Percentiles rank a stretch among this genome's conserved stretches.
These are phyloP conservation scores for Hemileia vastatrix DNA, from an alignment of 1,284 basidiomycete species.

Conservation along the genomic window DNA sequence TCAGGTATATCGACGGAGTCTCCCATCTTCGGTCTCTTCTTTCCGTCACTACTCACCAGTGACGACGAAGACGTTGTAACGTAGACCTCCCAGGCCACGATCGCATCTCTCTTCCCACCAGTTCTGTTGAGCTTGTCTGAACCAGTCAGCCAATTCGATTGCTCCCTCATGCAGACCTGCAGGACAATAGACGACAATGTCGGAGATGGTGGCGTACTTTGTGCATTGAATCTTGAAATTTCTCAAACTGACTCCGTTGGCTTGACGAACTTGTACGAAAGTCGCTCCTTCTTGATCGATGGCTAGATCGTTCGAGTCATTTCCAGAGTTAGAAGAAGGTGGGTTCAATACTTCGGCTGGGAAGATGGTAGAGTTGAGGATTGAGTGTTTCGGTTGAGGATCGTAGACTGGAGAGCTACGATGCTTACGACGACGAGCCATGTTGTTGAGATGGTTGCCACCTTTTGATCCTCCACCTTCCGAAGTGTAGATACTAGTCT, in stretches of 20 bases:
- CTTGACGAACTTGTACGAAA: conserved; percentile 6
- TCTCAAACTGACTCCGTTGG: conserved; percentile 34
- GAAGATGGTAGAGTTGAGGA: conserved; percentile 18
- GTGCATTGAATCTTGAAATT: conserved; percentile 47
- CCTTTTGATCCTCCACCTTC: neutral
- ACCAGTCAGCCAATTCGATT: conserved; percentile 23
- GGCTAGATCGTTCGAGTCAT: conserved; percentile 16
- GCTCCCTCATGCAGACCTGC: conserved; percentile 53
- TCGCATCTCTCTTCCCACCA: conserved; percentile 41
- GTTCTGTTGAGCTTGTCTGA: conserved; percentile 48
- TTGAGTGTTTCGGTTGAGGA: conserved; percentile 18
- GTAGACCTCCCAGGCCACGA: conserved; percentile 47
- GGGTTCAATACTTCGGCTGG: conserved; percentile 27
- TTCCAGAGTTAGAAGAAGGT: conserved; percentile 12
- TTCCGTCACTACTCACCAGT: too few relatives aligned
- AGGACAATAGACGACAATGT: conserved; percentile 77
- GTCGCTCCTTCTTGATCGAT: neutral
- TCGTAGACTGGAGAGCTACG: conserved; percentile 8
- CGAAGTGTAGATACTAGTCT: neutral
- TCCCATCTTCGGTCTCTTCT: too few relatives aligned
- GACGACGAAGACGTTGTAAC: conserved; percentile 79
- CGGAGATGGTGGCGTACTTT: conserved; percentile 78
- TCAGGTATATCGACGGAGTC: too few relatives aligned
- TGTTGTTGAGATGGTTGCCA: neutral
- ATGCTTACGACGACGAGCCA: neutral